Evolutionary conservation across 108 stramenopile species (phyloP).

Genomic region (Discostella pseudostelligera): DNA sequence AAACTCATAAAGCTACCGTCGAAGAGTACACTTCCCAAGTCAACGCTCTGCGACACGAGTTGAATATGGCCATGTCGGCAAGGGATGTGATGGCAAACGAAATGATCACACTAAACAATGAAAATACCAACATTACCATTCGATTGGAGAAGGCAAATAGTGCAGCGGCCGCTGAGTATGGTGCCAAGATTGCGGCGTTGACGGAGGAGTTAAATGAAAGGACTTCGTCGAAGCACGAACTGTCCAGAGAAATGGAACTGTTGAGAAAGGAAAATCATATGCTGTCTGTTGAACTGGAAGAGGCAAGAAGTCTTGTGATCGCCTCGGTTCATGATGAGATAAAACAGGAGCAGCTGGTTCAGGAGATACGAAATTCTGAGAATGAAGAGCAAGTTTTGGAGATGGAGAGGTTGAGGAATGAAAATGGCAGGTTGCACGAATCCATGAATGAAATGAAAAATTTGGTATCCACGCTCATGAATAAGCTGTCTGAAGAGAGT

Average conservation of each 20-base stretch:
- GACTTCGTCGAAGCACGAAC: neutral
- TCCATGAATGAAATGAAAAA: constrained; percentile 13
- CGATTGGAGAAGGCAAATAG: no score
- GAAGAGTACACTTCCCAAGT: neutral
- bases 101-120: no score
- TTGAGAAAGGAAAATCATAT: constrained; percentile 13
- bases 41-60: no score
- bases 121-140: no score
- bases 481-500: constrained; percentile 17
- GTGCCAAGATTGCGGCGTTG: constrained; percentile 9
- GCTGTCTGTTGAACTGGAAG: constrained; percentile 9
- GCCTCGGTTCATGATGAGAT: constrained; percentile 19
- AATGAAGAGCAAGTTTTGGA: constrained; percentile 3
- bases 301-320: constrained; percentile 16
- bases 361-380: constrained; percentile 1
- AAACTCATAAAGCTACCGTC: constrained; percentile 18
- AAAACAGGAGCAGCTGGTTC: constrained; percentile 15
- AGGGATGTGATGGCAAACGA: no score
- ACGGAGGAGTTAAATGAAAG: neutral
- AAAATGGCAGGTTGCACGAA: constrained; percentile 12
- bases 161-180: neutral
- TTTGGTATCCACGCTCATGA: constrained; percentile 14
- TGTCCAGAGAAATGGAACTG: constrained; percentile 10
- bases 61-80: no score
- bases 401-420: constrained; percentile 2